Conservation (phyloP, 306 rosid genomes). For the Quercus parvula region DNA sequence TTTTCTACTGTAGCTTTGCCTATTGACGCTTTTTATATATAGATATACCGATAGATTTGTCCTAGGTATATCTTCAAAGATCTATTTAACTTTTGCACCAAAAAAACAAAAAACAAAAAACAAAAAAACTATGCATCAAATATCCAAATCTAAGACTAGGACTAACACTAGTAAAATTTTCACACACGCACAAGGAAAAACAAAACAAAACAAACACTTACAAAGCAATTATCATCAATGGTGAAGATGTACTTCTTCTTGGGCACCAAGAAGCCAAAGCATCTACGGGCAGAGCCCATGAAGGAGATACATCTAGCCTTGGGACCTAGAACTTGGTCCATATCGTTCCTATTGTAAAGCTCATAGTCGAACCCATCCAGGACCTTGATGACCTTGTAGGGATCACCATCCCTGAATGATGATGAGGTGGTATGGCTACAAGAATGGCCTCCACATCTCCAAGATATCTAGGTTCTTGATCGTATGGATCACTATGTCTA, state of each 20-base stretch:
- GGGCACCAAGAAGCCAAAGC: conserved; percentile 48
- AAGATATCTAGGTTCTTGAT: conserved; percentile 35
- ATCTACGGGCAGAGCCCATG: conserved; percentile 43
- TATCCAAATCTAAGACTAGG: no score
- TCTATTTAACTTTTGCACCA: background rate
- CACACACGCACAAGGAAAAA: background rate
- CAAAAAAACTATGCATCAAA: no score
- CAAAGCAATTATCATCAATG: conserved; percentile 46
- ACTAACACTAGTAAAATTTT: no score
- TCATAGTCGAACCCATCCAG: conserved; percentile 40
- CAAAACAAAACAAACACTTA: conserved; percentile 3
- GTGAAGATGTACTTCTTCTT: conserved; percentile 55
- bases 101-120: background rate
- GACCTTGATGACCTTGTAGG: conserved; percentile 26
- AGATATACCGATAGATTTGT: background rate
- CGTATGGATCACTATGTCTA: conserved; percentile 40
- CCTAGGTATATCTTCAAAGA: background rate
- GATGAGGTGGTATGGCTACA: conserved; percentile 32
- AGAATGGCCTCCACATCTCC: conserved; percentile 44
- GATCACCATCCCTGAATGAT: conserved; percentile 42
- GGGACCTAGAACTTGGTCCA: conserved; percentile 38
- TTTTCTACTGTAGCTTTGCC: no score
- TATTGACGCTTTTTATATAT: no score
- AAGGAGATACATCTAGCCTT: conserved; percentile 46
- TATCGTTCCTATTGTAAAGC: conserved; percentile 35